phyloP scores from a whole-genome alignment of 768 basidiomycete species.

The Chlorophyllum brunneum region DNA sequence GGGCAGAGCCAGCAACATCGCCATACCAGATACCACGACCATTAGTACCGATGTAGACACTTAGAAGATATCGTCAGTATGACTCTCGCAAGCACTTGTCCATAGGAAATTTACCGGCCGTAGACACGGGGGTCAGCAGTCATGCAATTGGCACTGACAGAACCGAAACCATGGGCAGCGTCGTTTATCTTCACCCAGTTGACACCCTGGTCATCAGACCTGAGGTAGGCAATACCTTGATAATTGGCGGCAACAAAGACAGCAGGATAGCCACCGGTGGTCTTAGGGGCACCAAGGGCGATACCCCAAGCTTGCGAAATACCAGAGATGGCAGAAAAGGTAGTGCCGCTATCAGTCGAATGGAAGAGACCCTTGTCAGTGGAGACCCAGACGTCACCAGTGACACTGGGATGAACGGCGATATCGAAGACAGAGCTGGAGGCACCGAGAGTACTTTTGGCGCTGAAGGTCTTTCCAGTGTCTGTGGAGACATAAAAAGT shows the following conservation, averaged over 20 bases:
- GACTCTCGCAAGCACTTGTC: not conserved
- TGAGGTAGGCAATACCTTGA: constrained; percentile 46
- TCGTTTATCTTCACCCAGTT: constrained; percentile 62
- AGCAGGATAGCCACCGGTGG: constrained; percentile 46
- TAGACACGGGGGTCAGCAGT: constrained; percentile 52
- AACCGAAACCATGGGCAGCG: constrained; percentile 53
- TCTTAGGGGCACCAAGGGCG: constrained; percentile 50
- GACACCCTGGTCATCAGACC: constrained; percentile 51
- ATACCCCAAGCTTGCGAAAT: constrained; percentile 53
- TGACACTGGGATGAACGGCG: constrained; percentile 47
- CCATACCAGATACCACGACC: constrained; percentile 57
- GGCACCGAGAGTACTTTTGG: constrained; percentile 38
- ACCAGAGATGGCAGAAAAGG: constrained; percentile 44
- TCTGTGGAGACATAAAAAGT: constrained; percentile 61
- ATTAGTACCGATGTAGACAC: constrained; percentile 60
- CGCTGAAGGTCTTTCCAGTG: constrained; percentile 48
- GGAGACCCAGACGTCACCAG: constrained; percentile 64
- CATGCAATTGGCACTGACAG: constrained; percentile 40
- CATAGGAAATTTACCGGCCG: constrained; percentile 40
- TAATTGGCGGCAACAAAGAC: constrained; percentile 54
- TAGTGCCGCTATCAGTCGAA: constrained; percentile 46
- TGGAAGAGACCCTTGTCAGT: constrained; percentile 56
- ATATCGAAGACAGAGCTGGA: constrained; percentile 49
- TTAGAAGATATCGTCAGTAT: constrained; percentile 16
- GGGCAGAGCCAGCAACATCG: constrained; percentile 29